Base-by-base conservation (phyloP, 2,329 filamentous ascomycete genomes). In the Pseudogymnoascus sp. region DNA sequence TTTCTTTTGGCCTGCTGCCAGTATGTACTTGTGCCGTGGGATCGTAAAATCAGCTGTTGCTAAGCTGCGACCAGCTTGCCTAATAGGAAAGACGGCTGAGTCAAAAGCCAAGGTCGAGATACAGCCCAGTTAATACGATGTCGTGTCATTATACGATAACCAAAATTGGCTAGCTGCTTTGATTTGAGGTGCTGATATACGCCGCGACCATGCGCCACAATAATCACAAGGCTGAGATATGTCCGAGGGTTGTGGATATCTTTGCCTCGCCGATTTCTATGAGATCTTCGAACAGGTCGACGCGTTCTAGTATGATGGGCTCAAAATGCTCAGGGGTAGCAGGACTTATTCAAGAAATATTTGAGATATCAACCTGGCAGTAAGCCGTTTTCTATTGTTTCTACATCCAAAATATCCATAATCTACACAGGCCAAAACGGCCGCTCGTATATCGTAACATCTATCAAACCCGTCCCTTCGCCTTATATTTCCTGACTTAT, bases 371-470 rank as follows among this genome's bases (percentile, higher is more conserved):
- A 28, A 16, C 43, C 6, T 25, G 16, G 14, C 43, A 25, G 23
- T 53, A 53, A 28, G 46, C 46, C 25, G 4, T 53, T 18, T 31
- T 53, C 23, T 53, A 53, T 53, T 5, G n/a, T 18, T 28, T 16
- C 23, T 49, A 53, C 23, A 53, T 53, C 14, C 46, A 31, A 53
- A 53, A 7, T 53, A 53, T 53, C 25, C 46, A 18, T 53, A 53
- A 31, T 53, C 25, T 53, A 53, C 25, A 53, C 46, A 53, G 25
- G 23, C 25, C 23, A 31, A 31, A 53, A 9, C 25, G 46, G 25
- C 46, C n/a, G 25, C 46, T 53, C 46, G 12, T 53, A 53, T 53
- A 53, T 53, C 25, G 9, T 31, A 53, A 53, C 46, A 31, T 53
- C 46, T 53, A 31, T 53, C 46, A 53, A 31, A 16, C 25, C 46